These are phyloP conservation scores for Saposhnikovia divaricata DNA, from an alignment of 129 eudicot species.

Conservation along the genomic window DNA sequence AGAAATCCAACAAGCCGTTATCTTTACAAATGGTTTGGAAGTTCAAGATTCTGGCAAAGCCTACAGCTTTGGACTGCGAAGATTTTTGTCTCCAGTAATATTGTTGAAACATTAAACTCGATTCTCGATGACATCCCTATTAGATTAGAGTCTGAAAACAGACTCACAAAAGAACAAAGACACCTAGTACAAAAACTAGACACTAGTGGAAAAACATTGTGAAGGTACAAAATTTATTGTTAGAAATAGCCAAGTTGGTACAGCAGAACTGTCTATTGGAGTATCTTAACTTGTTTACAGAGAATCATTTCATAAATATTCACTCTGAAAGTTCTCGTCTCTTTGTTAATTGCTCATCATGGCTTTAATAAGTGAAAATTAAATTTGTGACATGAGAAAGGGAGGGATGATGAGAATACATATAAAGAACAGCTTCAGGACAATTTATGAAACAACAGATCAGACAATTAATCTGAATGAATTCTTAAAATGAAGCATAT, in stretches of 20 bases:
- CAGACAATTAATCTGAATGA: too few relatives aligned
- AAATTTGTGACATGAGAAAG: neutral
- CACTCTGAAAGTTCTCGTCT: neutral
- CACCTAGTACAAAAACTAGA: neutral
- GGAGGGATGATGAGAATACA: too few relatives aligned
- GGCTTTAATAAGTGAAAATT: neutral
- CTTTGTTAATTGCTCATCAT: neutral
- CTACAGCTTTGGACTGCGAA: neutral
- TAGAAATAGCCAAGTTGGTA: slow-evolving; percentile 8
- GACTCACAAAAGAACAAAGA: neutral
- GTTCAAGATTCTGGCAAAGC: neutral
- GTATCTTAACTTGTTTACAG: neutral
- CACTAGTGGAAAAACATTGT: neutral
- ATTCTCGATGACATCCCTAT: neutral
- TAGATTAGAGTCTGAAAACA: neutral
- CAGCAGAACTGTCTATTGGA: neutral
- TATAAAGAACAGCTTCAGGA: too few relatives aligned
- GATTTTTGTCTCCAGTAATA: neutral
- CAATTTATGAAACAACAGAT: too few relatives aligned
- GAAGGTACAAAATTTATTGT: slow-evolving; percentile 2
- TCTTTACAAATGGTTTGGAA: neutral
- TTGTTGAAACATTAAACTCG: neutral
- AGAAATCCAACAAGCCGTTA: neutral
- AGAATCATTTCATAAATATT: neutral
- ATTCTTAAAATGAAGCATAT: too few relatives aligned